Evolutionary conservation across 108 stramenopile species (phyloP).

Genomic region (Ochromonas danica): DNA sequence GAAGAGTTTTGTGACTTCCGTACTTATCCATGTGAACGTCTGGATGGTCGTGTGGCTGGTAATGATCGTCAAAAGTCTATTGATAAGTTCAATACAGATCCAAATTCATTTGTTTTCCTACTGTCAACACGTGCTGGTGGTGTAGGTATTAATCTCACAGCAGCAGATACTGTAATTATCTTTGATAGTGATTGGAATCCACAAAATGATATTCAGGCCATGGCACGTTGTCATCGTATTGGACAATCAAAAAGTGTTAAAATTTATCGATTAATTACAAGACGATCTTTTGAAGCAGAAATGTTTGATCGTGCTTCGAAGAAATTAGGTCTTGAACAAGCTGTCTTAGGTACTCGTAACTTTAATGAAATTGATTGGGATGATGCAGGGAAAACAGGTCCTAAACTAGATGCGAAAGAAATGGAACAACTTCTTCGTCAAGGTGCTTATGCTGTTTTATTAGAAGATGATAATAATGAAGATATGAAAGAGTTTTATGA

Average conservation of each 20-base stretch:
- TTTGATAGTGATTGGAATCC: conserved; percentile 97
- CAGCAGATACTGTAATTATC: conserved; percentile 80
- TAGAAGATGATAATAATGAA: conserved; percentile 77
- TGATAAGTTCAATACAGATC: conserved; percentile 86
- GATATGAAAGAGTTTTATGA: conserved; percentile 74
- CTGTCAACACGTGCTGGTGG: conserved; percentile 87
- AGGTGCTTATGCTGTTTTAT: conserved; percentile 81
- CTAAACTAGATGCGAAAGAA: conserved; percentile 64
- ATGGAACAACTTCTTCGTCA: conserved; percentile 86
- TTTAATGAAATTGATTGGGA: conserved; percentile 74
- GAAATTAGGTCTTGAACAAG: conserved; percentile 99
- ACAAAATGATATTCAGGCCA: conserved; percentile 98
- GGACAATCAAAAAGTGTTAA: conserved; percentile 94
- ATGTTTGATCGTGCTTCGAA: conserved; percentile 96
- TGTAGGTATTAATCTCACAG: conserved; percentile 98
- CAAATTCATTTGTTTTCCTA: conserved; percentile 83
- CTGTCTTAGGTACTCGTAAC: conserved; percentile 88
- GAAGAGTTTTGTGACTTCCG: conserved; percentile 85
- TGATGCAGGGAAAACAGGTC: conserved; percentile 60
- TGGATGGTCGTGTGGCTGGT: conserved; percentile 83
- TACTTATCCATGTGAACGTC: conserved; percentile 77
- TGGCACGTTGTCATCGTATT: conserved; percentile 95
- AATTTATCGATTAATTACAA: conserved; percentile 93
- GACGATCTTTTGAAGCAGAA: conserved; percentile 88
- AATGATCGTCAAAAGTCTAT: conserved; percentile 95